Base-by-base conservation (phyloP, 2,329 filamentous ascomycete genomes). In the Cladosporium sp. region DNA sequence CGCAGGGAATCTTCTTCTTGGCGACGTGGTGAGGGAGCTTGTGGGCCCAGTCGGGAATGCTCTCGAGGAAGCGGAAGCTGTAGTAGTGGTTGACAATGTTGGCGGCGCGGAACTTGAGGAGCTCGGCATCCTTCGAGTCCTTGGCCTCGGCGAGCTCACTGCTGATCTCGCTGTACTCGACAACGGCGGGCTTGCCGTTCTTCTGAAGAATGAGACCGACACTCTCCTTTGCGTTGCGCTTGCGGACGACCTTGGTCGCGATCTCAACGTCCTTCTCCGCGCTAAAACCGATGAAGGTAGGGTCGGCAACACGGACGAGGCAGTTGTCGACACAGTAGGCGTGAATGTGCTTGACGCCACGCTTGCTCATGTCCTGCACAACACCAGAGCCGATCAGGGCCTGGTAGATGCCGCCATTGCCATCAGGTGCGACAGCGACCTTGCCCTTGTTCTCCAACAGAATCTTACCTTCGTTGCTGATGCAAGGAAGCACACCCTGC, bases 21-120 rank as follows among this genome's bases (percentile, higher is more conserved):
- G 93, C 93, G 56, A 98, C 84, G 76, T 98, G 93, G 70, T 97
- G 93, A 13, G 92, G 92, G 46, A 98, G 81, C 69, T 85, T 83
- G 73, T 90, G 79, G 15, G 82, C 83, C 88, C 89, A 96, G 61
- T 83, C 74, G 51, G 93, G 90, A 61, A 96, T 95, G 56, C 82
- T 85, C 69, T 95, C 86, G 42, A 98, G 80, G 79, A 96, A 97
- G 59, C 80, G 75, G 77, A 91, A 92, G 40, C 89, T 95, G 77
- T 98, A 98, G 81, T 97, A 98, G 79, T 98, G 93, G 78, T 98
- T 98, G 74, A 98, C 93, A 62, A 98, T 98, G 77, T 98, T 98
- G 65, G 92, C 93, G 51, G 93, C 92, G 55, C 93, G 86, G 83
- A 95, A 97, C 72, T 92, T 94, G 67, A 98, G 84, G 48, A 96